A percentile compares a stretch with the other conserved stretches of the same genome.
These are phyloP conservation scores for Plasmodium chabaudi DNA, from an alignment of 169 alveolate genomes.

Conservation along the genomic window DNA sequence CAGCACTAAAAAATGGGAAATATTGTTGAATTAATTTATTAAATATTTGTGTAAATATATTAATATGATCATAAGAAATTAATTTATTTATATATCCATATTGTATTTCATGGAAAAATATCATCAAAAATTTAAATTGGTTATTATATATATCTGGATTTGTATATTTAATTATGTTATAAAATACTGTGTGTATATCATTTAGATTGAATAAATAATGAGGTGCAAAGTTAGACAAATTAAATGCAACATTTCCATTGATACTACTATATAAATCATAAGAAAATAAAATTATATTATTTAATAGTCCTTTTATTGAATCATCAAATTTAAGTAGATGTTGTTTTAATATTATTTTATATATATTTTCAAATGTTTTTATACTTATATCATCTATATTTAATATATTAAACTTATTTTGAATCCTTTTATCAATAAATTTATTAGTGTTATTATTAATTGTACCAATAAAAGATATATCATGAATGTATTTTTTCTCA, in stretches of 20 bases:
- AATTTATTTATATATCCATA: conserved; percentile 53
- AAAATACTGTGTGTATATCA: conserved; percentile 83
- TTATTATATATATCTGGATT: conserved; percentile 67
- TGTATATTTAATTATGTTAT: conserved; percentile 52
- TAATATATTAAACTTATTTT: conserved; percentile 93
- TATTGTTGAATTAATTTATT: conserved; percentile 37
- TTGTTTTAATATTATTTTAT: conserved; percentile 88
- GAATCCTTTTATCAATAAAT: conserved; percentile 93
- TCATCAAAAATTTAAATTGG: conserved; percentile 58
- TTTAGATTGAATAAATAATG: conserved; percentile 92
- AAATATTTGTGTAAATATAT: conserved; percentile 50
- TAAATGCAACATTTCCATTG: conserved; percentile 67
- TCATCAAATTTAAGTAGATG: conserved; percentile 92
- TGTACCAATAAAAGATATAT: conserved; percentile 94
- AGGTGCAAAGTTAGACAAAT: conserved; percentile 90
- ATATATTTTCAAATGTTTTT: conserved; percentile 90
- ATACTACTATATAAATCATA: conserved; percentile 87
- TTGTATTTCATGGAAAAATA: conserved; percentile 67
- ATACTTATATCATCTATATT: conserved; percentile 90
- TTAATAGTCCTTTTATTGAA: conserved; percentile 84
- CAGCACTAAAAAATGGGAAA: conserved; percentile 63
- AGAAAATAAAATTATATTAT: conserved; percentile 89
- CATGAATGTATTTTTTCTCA: conserved; percentile 93
- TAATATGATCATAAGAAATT: conserved; percentile 59
- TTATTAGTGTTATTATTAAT: conserved; percentile 96